phyloP scores from a whole-genome alignment of 495 filamentous ascomycete species.

The Letharia lupina region DNA sequence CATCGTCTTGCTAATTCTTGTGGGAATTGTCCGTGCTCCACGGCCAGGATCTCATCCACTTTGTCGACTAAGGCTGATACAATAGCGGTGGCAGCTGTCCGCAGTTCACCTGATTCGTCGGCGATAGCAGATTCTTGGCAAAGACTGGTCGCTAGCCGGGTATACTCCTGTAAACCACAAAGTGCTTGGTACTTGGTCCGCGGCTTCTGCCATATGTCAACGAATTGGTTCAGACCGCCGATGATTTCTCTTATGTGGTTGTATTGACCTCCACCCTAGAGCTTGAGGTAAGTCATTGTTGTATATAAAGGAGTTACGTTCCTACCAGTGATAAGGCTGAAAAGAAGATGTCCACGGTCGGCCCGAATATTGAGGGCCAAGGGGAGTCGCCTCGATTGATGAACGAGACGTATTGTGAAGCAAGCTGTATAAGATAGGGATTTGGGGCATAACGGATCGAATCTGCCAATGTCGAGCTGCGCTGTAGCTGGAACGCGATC shows the following conservation, averaged over 20 bases:
- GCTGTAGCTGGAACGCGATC: not conserved
- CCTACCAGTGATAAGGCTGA: slow-evolving; percentile 17
- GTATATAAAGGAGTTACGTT: not conserved
- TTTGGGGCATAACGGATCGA: not conserved
- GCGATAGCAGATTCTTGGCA: not conserved
- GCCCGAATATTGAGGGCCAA: slow-evolving; percentile 3
- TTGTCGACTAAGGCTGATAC: not conserved
- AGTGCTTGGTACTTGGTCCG: slow-evolving; percentile 3
- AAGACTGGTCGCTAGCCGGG: not conserved
- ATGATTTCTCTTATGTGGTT: slow-evolving; percentile 7
- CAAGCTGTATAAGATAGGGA: slow-evolving; percentile 7
- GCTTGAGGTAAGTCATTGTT: not conserved
- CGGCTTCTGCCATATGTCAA: slow-evolving; percentile 5
- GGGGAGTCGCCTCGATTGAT: slow-evolving; percentile 5
- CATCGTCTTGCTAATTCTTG: not conserved
- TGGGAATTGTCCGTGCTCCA: not conserved
- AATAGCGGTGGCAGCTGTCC: not conserved
- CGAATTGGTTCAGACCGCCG: not conserved
- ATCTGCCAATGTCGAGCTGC: not conserved
- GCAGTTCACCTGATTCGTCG: not conserved
- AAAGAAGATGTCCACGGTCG: slow-evolving; percentile 12
- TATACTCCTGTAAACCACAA: slow-evolving; percentile 11
- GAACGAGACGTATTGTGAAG: slow-evolving; percentile 19
- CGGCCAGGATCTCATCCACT: not conserved
- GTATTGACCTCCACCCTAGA: slow-evolving; percentile 15